Conservation (phyloP, 2,329 filamentous ascomycete species). For the Trichoderma hamatum region DNA sequence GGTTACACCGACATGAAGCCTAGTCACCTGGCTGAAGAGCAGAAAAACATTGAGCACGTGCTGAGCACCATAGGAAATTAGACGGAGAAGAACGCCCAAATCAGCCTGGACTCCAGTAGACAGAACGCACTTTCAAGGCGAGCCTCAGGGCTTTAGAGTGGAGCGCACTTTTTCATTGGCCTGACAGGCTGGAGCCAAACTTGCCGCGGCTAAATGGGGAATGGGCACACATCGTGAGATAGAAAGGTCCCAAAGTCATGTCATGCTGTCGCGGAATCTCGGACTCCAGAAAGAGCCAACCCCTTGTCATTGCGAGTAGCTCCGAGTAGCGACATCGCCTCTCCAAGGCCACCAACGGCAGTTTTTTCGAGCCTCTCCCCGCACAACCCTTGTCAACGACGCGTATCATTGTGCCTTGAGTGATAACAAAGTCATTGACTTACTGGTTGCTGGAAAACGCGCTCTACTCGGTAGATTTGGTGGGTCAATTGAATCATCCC, state of each 20-base stretch:
- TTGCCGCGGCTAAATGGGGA: background rate
- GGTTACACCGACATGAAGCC: constrained; percentile 18
- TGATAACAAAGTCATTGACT: background rate
- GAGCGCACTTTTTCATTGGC: background rate
- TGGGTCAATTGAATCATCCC: background rate
- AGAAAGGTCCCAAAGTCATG: background rate
- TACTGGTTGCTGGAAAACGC: background rate
- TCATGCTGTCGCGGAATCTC: constrained; percentile 16
- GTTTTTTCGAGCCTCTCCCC: background rate
- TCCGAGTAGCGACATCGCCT: background rate
- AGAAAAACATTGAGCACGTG: background rate
- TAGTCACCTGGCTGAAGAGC: background rate
- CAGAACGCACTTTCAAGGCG: background rate
- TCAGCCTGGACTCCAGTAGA: background rate
- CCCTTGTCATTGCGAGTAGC: constrained; percentile 1
- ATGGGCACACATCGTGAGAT: background rate
- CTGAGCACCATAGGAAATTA: background rate
- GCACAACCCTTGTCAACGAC: background rate
- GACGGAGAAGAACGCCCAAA: background rate
- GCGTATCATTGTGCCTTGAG: background rate
- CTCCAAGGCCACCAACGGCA: background rate
- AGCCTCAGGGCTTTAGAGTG: background rate
- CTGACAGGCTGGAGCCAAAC: background rate
- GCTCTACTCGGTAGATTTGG: background rate
- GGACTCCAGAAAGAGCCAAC: constrained; percentile 10